Percentiles rank a stretch among this genome's conserved stretches.
These are phyloP conservation scores for Penicillium thymicola DNA, from an alignment of 2,329 filamentous ascomycete genomes.

Conservation along the genomic window DNA sequence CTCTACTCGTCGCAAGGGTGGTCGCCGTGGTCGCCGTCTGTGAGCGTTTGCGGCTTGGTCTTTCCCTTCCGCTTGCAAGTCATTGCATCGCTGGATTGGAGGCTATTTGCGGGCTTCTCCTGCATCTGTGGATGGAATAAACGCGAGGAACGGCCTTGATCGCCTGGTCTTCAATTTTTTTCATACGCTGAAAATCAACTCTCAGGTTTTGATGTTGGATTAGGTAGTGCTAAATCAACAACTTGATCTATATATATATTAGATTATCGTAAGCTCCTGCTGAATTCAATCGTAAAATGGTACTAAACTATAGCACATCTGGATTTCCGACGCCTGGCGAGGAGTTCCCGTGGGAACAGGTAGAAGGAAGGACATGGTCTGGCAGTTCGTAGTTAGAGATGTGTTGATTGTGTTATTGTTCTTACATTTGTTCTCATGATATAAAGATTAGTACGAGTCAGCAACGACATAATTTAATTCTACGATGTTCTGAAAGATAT, in stretches of 20 bases:
- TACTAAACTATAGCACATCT: not conserved
- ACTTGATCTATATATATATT: conserved; percentile 16
- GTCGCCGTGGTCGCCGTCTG: conserved; percentile 99
- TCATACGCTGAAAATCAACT: conserved; percentile 34
- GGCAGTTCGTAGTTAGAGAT: not conserved
- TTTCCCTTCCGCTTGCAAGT: conserved; percentile 30
- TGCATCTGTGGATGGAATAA: conserved; percentile 49
- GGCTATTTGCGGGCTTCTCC: conserved; percentile 32
- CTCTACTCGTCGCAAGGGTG: conserved; percentile 99
- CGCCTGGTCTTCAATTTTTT: conserved; percentile 51
- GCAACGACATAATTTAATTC: not conserved
- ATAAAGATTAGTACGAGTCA: not conserved
- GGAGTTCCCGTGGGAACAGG: conserved; percentile 7
- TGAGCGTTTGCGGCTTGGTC: conserved; percentile 54
- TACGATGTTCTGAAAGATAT: not conserved
- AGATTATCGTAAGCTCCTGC: conserved; percentile 4
- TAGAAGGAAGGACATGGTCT: not conserved
- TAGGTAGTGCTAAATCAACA: conserved; percentile 27
- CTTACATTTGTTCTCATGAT: no score
- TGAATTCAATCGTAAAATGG: not conserved
- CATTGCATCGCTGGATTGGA: conserved; percentile 33
- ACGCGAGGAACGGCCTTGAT: conserved; percentile 52
- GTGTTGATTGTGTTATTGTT: not conserved
- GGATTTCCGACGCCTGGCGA: not conserved
- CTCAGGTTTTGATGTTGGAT: conserved; percentile 21